phyloP scores from a whole-genome alignment of 345 rosid genomes.

The Punica granatum region DNA sequence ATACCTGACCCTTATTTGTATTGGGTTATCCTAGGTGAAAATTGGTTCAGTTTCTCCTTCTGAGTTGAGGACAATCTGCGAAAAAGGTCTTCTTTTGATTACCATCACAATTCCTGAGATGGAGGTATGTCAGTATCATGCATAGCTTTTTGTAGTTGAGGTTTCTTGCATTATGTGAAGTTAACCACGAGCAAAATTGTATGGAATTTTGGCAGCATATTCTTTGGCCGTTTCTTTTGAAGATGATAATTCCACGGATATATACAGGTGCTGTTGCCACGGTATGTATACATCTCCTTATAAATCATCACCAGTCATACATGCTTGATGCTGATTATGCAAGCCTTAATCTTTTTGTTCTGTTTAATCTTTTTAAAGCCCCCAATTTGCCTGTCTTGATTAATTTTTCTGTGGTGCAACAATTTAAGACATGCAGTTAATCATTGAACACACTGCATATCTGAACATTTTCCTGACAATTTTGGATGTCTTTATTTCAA shows the following conservation, averaged over 20 bases:
- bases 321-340: neutral
- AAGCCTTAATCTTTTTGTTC: neutral
- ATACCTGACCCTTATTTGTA: neutral
- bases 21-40: constrained; percentile 37
- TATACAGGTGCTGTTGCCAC: constrained; percentile 77
- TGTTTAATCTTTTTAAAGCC: neutral
- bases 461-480: neutral
- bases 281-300: constrained; percentile 32
- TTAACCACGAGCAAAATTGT: neutral
- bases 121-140: constrained; percentile 49
- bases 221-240: constrained; percentile 94
- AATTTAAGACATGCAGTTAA: neutral
- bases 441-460: neutral
- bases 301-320: neutral
- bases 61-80: constrained; percentile 73
- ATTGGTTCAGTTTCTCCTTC: constrained; percentile 41
- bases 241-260: constrained; percentile 65
- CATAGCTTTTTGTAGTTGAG: neutral
- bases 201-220: constrained; percentile 47
- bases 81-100: constrained; percentile 90
- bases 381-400: constrained; percentile 5
- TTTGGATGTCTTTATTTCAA: constrained; percentile 15
- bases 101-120: constrained; percentile 94
- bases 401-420: neutral
- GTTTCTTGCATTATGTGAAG: neutral